phyloP scores from a whole-genome alignment of 2,329 filamentous ascomycete genomes.

The Zymoseptoria pseudotritici region DNA sequence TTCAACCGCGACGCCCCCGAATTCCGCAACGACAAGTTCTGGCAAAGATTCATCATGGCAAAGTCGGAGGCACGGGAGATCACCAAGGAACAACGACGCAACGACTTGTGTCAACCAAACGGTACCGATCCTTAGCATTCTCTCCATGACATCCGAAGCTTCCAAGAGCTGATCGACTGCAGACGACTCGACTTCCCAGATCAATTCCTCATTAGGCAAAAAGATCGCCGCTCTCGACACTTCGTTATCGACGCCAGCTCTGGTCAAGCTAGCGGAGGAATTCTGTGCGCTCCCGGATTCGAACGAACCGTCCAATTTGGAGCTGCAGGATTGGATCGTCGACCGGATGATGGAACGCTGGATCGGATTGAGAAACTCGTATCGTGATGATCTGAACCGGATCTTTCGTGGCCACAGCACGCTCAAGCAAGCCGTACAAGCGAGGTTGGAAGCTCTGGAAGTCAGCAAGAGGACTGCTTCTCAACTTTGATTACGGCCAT shows the following conservation, averaged over 20 bases:
- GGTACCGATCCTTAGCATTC: background rate
- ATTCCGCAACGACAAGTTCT: constrained; percentile 3
- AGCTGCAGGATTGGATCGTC: constrained; percentile 4
- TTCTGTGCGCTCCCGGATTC: background rate
- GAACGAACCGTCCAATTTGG: background rate
- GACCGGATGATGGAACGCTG: constrained; percentile 5
- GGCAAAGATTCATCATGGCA: constrained; percentile 8
- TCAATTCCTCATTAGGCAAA: background rate
- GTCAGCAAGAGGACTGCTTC: background rate
- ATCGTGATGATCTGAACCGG: constrained; percentile 1
- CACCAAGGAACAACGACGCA: background rate
- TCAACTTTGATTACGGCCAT: background rate
- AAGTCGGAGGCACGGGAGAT: constrained; percentile 4
- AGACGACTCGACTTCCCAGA: background rate
- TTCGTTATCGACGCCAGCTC: background rate
- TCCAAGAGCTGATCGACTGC: background rate
- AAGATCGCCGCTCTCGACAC: background rate
- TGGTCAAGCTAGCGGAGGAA: background rate
- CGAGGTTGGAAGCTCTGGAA: background rate
- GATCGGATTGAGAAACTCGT: constrained; percentile 1
- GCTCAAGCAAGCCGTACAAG: background rate
- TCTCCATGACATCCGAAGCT: background rate
- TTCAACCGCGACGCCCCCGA: constrained; percentile 6
- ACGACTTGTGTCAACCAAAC: background rate
- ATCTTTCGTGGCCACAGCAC: background rate